These are phyloP conservation scores for Cucumis hystrix DNA, from an alignment of 306 rosid species.

Conservation along the genomic window DNA sequence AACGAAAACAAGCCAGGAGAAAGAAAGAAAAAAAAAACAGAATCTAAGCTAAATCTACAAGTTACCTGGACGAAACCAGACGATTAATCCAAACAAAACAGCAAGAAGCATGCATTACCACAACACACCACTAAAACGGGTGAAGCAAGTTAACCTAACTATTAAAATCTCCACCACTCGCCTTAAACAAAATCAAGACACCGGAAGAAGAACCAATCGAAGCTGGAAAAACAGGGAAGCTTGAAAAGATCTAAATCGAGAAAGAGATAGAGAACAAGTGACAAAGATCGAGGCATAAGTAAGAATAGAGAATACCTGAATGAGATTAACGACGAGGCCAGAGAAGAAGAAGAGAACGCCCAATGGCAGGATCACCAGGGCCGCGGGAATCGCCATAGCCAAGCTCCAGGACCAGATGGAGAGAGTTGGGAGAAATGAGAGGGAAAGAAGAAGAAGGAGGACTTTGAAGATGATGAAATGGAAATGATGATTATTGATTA, in stretches of 20 bases:
- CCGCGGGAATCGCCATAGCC: slow-evolving; percentile 68
- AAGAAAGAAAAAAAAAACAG: neutral
- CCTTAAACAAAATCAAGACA: neutral
- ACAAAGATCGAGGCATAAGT: neutral
- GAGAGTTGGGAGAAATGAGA: neutral
- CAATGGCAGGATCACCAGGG: slow-evolving; percentile 67
- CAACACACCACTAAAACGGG: neutral
- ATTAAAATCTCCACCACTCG: neutral
- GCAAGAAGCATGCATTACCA: neutral
- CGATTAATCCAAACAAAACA: neutral
- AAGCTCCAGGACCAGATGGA: neutral
- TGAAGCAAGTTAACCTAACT: neutral
- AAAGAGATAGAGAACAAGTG: neutral
- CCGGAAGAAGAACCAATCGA: neutral
- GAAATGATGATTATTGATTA: neutral
- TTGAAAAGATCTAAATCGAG: neutral
- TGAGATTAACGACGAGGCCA: slow-evolving; percentile 68
- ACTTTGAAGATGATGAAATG: neutral
- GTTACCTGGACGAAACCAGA: neutral
- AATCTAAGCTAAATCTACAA: neutral
- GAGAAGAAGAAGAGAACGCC: slow-evolving; percentile 79
- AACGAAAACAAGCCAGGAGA: neutral
- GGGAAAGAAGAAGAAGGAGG: neutral
- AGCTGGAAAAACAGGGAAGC: neutral
- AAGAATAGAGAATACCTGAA: slow-evolving; percentile 37